Percentiles rank a stretch among this genome's conserved stretches.
These are phyloP conservation scores for Globisporangium parvum DNA, from an alignment of 352 stramenopile genomes.

Conservation along the genomic window DNA sequence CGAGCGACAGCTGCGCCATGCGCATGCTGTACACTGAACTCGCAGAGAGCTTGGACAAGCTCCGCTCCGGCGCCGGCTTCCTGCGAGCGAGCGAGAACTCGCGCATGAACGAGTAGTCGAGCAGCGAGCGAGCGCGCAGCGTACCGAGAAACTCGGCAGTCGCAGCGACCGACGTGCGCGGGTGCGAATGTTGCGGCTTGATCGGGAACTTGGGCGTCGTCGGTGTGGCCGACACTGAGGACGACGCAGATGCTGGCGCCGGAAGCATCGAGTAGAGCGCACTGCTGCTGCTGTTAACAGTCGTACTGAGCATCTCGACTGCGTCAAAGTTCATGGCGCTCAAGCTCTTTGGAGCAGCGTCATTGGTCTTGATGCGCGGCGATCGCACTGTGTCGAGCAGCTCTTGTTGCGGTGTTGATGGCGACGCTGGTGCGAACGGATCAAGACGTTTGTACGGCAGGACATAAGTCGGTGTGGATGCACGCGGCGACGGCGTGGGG, in stretches of 20 bases:
- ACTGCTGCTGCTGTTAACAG: not conserved
- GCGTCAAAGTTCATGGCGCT: conserved; percentile 7
- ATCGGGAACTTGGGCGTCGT: conserved; percentile 4
- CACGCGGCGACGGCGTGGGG: conserved; percentile 2
- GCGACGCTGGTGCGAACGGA: conserved; percentile 1
- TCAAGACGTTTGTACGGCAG: conserved; percentile 12
- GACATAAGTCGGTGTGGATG: not conserved
- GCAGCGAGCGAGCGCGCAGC: conserved; percentile 31
- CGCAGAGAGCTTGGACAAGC: conserved; percentile 31
- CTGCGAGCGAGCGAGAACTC: conserved; percentile 37
- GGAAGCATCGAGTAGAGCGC: conserved; percentile 9
- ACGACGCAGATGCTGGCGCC: not conserved
- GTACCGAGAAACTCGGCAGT: conserved; percentile 22
- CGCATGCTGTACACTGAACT: conserved; percentile 41
- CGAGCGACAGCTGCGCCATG: conserved; percentile 32
- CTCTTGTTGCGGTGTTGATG: not conserved
- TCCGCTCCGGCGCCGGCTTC: conserved; percentile 32
- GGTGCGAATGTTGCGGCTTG: conserved; percentile 12
- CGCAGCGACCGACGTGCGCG: conserved; percentile 5
- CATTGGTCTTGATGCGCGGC: not conserved
- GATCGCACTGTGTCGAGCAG: not conserved
- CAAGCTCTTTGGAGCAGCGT: conserved; percentile 6
- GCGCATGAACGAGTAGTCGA: conserved; percentile 49
- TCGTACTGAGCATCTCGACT: not conserved
- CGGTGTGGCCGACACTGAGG: not conserved